These are phyloP conservation scores for Exophiala calicioides DNA, from an alignment of 2,329 filamentous ascomycete species.

Conservation along the genomic window DNA sequence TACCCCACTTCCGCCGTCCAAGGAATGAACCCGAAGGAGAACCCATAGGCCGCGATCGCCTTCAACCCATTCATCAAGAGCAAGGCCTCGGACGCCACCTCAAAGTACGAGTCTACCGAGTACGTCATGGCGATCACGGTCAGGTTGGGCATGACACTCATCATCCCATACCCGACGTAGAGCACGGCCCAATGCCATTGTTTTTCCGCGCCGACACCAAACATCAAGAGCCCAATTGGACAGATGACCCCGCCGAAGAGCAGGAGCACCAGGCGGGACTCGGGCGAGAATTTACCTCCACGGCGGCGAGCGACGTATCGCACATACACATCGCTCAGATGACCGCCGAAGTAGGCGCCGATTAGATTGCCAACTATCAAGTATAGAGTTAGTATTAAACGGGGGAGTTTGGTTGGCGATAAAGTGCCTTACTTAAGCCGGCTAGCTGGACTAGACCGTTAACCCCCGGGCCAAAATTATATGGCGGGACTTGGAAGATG, in stretches of 20 bases:
- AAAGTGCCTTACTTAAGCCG: neutral
- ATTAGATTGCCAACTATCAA: conserved; percentile 1
- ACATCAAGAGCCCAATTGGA: conserved; percentile 34
- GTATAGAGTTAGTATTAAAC: too few species aligned
- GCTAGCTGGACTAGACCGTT: conserved; percentile 1
- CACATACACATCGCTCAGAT: neutral
- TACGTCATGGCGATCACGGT: conserved; percentile 1
- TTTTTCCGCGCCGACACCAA: conserved; percentile 49
- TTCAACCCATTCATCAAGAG: conserved; percentile 6
- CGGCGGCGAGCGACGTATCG: neutral
- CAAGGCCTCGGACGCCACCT: conserved; percentile 1
- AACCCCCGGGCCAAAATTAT: neutral
- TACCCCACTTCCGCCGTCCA: conserved; percentile 1
- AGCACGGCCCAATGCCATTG: conserved; percentile 55
- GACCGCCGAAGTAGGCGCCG: neutral
- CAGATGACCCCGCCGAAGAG: conserved; percentile 29
- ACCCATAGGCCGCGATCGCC: neutral
- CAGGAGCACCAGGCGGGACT: conserved; percentile 27
- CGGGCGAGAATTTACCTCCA: conserved; percentile 16
- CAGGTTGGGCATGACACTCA: neutral
- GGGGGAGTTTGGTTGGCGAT: too few species aligned
- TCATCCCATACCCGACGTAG: conserved; percentile 34
- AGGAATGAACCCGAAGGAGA: conserved; percentile 1
- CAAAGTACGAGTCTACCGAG: conserved; percentile 2
- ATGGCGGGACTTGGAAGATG: conserved; percentile 3